phyloP scores from a whole-genome alignment of 1,284 basidiomycete genomes.

The Cryptococcus floricola region DNA sequence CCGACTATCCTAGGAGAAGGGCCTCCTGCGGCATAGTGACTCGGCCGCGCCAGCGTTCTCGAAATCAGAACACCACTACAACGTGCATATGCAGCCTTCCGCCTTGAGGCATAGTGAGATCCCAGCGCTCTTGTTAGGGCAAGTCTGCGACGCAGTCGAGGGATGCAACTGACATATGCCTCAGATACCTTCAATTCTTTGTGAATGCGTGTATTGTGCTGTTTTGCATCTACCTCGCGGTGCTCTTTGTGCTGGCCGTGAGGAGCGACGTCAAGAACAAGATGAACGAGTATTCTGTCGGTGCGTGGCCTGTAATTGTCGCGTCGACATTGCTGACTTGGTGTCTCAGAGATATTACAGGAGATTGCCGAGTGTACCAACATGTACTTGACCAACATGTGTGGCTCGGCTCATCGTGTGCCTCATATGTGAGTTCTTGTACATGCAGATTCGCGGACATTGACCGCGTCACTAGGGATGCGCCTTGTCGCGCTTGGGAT shows the following conservation, averaged over 20 bases:
- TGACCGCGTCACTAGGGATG: conserved; percentile 48
- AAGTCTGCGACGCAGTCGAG: conserved; percentile 35
- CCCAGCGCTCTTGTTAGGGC: conserved; percentile 68
- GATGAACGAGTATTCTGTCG: conserved; percentile 82
- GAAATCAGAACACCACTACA: conserved; percentile 38
- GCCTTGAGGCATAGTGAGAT: conserved; percentile 47
- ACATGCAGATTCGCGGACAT: background rate
- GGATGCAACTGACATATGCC: background rate
- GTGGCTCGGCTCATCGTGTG: conserved; percentile 60
- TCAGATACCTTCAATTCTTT: conserved; percentile 85
- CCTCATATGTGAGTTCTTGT: conserved; percentile 63
- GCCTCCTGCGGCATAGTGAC: conserved; percentile 13
- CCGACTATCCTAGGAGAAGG: background rate
- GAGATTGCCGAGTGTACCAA: conserved; percentile 80
- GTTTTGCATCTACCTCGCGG: conserved; percentile 76
- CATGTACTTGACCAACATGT: conserved; percentile 77
- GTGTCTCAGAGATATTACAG: conserved; percentile 69
- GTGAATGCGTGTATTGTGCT: conserved; percentile 87
- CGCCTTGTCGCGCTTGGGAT: conserved; percentile 82
- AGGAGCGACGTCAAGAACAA: conserved; percentile 85
- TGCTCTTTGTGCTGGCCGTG: conserved; percentile 83
- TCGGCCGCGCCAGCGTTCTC: conserved; percentile 12
- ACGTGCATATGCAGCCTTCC: conserved; percentile 37
- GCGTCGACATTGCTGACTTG: background rate
- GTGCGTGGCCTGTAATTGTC: conserved; percentile 50